Evolutionary conservation across 352 stramenopile genomes (phyloP).

Genomic region (Globisporangium recalcitrans): DNA sequence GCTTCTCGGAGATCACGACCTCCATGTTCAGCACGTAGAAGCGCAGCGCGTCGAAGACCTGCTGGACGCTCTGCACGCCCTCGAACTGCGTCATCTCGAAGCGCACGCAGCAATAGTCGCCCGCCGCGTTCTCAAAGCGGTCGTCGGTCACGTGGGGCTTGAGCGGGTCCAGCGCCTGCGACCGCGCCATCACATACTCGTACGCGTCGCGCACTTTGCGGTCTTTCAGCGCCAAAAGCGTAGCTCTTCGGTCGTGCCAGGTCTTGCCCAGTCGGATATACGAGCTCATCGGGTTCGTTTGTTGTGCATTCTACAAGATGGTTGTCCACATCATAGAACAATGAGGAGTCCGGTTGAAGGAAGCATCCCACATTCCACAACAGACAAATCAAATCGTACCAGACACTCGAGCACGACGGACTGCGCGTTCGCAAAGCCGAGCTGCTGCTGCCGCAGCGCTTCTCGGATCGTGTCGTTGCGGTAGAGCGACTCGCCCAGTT

Average conservation of each 20-base stretch:
- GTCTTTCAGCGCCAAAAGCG: slow-evolving; percentile 10
- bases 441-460: slow-evolving; percentile 17
- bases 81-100: slow-evolving; percentile 55
- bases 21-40: slow-evolving; percentile 62
- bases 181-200: slow-evolving; percentile 27
- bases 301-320: slow-evolving; percentile 10
- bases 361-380: neutral
- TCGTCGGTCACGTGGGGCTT: slow-evolving; percentile 34
- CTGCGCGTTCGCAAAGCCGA: slow-evolving; percentile 16
- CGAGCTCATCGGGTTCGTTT: slow-evolving; percentile 15
- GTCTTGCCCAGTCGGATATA: slow-evolving; percentile 14
- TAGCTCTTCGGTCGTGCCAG: slow-evolving; percentile 8
- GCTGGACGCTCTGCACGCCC: slow-evolving; percentile 25
- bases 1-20: slow-evolving; percentile 48
- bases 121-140: slow-evolving; percentile 37
- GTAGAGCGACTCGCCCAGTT: slow-evolving; percentile 9
- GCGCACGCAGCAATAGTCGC: slow-evolving; percentile 50
- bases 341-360: neutral
- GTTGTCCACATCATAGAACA: neutral
- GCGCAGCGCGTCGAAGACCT: slow-evolving; percentile 52
- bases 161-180: slow-evolving; percentile 17
- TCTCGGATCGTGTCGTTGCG: slow-evolving; percentile 16
- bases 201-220: slow-evolving; percentile 17
- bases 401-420: slow-evolving; percentile 16
- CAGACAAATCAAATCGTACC: slow-evolving; percentile 1